Base-by-base conservation (phyloP, 1,284 basidiomycete genomes). In the Chalciporus sp. region DNA sequence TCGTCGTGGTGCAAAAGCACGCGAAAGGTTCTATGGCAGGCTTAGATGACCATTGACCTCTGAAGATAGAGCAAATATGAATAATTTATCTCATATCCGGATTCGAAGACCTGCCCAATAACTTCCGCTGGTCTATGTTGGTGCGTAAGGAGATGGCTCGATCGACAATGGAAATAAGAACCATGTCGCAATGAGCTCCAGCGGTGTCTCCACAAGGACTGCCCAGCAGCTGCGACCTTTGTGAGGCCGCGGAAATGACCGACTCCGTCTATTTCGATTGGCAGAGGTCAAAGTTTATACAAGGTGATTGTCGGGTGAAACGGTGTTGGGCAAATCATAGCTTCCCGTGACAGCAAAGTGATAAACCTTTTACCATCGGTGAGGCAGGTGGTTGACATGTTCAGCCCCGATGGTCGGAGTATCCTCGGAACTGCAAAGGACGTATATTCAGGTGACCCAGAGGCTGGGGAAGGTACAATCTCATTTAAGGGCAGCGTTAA, bases 1-100 rank as follows among this genome's bases (percentile, higher is more conserved):
- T 16, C 64, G 76, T 42, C 66, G 73, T 50, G 73, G 71, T 29
- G 62, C 70, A 56, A 78, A 74, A 59, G 76, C 72, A n/a, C 68
- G 71, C 53, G 71, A 72, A 53, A 70, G 67, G 42, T 80, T 76
- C 31, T 68, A 68, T 7, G 47, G 61, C 14, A 58, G 68, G 44
- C 45, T 53, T 28, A 50, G 51, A 56, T 67, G 52, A 65, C 42
- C 4, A 14, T 26, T 14, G 40, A 7, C 23, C 19, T 9, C 42
- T 23, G 9, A 40, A 47, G 46, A 29, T 5, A 12, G 49, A 47
- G 0, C 43, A 35, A 35, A 17, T 23, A 43, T 7, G 27, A 26
- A 33, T 17, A 4, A 17, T 26, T 20, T 10, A 26, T 42, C 10
- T 40, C n/a, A 40, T 20, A n/a, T 17, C 19, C 39, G n/a, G 4